A percentile compares a stretch with the other conserved stretches of the same genome.
Evolutionary conservation across 2,329 filamentous ascomycete genomes (phyloP).

Genomic region (Stromatinia cepivora): DNA sequence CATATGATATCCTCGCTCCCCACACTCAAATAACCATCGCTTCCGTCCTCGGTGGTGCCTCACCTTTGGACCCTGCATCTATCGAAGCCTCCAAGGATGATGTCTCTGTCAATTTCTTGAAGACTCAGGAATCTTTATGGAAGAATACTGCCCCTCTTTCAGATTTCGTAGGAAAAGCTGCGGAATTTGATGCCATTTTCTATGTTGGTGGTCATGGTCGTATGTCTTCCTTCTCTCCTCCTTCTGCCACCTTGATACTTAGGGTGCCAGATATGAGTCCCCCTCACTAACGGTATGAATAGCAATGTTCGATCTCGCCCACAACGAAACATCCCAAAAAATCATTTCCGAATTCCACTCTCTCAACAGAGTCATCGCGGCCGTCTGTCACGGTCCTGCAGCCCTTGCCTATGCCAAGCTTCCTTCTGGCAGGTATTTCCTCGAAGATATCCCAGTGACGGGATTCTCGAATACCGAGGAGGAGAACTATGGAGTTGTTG

Average conservation of each 20-base stretch:
- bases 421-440: conserved; percentile 52
- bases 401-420: conserved; percentile 58
- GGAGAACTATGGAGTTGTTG: conserved; percentile 44
- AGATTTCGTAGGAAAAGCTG: conserved; percentile 48
- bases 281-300: neutral
- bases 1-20: conserved; percentile 46
- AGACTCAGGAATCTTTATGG: conserved; percentile 51
- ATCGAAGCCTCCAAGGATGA: conserved; percentile 47
- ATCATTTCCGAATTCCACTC: conserved; percentile 63
- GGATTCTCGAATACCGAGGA: conserved; percentile 58
- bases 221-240: conserved; percentile 40
- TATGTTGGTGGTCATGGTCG: conserved; percentile 60
- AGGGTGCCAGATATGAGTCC: neutral
- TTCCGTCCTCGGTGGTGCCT: conserved; percentile 47
- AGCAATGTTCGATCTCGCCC: conserved; percentile 47
- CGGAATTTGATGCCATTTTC: conserved; percentile 57
- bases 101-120: conserved; percentile 45
- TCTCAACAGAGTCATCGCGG: conserved; percentile 61
- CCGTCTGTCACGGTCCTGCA: conserved; percentile 69
- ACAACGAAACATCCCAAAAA: conserved; percentile 55
- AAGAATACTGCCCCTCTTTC: conserved; percentile 53
- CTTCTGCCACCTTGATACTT: neutral
- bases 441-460: conserved; percentile 58
- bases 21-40: conserved; percentile 47
- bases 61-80: conserved; percentile 49